These are phyloP conservation scores for Starmerella stigmatis DNA, from an alignment of 805 yeast genomes.

Conservation along the genomic window DNA sequence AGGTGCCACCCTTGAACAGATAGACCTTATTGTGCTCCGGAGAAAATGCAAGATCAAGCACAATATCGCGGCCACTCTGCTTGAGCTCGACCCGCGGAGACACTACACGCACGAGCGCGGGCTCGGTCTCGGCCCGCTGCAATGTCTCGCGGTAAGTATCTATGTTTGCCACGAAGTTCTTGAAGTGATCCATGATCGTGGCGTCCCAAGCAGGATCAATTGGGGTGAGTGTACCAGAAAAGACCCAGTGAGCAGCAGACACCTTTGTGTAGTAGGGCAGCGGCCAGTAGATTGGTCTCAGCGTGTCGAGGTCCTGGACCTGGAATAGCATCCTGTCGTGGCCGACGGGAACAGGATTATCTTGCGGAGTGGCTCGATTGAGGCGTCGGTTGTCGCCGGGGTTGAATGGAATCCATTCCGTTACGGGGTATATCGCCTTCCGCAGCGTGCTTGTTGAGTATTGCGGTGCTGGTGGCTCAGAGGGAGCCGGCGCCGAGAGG, in stretches of 20 bases:
- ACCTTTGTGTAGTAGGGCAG: constrained; percentile 29
- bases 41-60: constrained; percentile 26
- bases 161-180: constrained; percentile 25
- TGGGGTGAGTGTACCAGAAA: constrained; percentile 30
- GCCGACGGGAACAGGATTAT: constrained; percentile 28
- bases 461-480: neutral
- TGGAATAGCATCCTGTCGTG: constrained; percentile 27
- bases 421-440: constrained; percentile 25
- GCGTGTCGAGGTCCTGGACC: constrained; percentile 16
- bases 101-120: constrained; percentile 25
- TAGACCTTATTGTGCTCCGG: constrained; percentile 24
- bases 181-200: constrained; percentile 25
- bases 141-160: constrained; percentile 8
- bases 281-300: constrained; percentile 35
- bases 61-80: constrained; percentile 17
- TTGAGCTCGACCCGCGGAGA: constrained; percentile 21
- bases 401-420: constrained; percentile 33
- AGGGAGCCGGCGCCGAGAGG: neutral
- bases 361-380: constrained; percentile 14
- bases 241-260: constrained; percentile 33
- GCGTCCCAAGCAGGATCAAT: constrained; percentile 29
- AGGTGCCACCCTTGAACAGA: constrained; percentile 18
- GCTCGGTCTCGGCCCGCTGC: constrained; percentile 23
- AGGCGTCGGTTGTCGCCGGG: constrained; percentile 31
- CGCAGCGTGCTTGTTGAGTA: constrained; percentile 25